Conservation (phyloP, 31 red algal species). For the Asparagopsis taxiformis region DNA sequence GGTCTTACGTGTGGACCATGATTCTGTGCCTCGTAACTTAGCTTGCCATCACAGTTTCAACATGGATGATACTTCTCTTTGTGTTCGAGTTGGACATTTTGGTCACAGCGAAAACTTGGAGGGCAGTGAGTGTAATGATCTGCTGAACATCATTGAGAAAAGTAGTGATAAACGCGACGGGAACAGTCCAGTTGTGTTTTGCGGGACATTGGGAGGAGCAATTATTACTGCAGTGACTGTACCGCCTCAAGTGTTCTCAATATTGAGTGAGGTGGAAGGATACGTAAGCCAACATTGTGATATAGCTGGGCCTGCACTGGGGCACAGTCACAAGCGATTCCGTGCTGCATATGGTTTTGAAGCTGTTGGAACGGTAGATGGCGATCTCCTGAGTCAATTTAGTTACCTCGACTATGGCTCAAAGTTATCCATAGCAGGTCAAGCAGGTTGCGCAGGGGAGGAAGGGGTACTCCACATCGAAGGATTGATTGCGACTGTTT, state of each 20-base stretch:
- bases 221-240: constrained; percentile 54
- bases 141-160: neutral
- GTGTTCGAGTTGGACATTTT: constrained; percentile 47
- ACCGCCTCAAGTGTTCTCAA: constrained; percentile 14
- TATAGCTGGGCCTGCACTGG: constrained; percentile 15
- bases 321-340: constrained; percentile 28
- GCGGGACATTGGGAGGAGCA: constrained; percentile 63
- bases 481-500: constrained; percentile 52
- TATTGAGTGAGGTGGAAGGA: constrained; percentile 37
- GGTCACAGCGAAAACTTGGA: constrained; percentile 27
- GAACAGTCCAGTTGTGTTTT: constrained; percentile 24
- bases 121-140: neutral
- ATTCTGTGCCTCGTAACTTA: constrained; percentile 37
- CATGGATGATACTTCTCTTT: constrained; percentile 49
- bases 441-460: constrained; percentile 39
- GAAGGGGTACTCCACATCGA: constrained; percentile 36
- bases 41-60: constrained; percentile 70
- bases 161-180: constrained; percentile 4
- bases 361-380: constrained; percentile 34
- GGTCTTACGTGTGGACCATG: no score
- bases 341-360: constrained; percentile 33
- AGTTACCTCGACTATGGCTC: constrained; percentile 2
- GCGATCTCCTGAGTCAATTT: constrained; percentile 58
- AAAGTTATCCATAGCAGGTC: constrained; percentile 28
- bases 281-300: constrained; percentile 25